phyloP scores from a whole-genome alignment of 345 rosid species.

The Camelina laxa region DNA sequence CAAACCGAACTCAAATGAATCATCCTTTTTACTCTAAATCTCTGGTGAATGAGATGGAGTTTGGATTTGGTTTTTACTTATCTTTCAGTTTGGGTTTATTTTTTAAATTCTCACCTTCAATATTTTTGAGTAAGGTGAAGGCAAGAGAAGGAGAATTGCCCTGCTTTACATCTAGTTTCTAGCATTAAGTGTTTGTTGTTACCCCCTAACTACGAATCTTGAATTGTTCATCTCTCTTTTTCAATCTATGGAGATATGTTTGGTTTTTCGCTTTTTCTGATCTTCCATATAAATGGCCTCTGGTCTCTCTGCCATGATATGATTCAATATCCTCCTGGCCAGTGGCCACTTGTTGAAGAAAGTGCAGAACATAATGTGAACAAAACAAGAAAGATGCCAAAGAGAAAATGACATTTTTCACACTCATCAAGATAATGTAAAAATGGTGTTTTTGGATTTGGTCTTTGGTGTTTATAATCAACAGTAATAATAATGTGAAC shows the following conservation, averaged over 20 bases:
- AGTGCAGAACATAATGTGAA: slow-evolving; percentile 40
- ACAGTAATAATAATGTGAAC: slow-evolving; percentile 29
- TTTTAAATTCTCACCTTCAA: slow-evolving; percentile 40
- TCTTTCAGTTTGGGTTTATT: slow-evolving; percentile 29
- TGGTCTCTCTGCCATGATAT: slow-evolving; percentile 21
- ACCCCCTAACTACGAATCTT: slow-evolving; percentile 36
- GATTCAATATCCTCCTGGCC: slow-evolving; percentile 29
- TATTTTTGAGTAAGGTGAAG: slow-evolving; percentile 48
- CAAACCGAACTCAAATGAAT: slow-evolving; percentile 39
- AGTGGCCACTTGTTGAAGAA: slow-evolving; percentile 34
- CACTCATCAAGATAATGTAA: slow-evolving; percentile 39
- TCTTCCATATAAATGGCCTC: slow-evolving; percentile 20
- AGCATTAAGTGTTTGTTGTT: slow-evolving; percentile 39
- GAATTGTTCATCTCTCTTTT: slow-evolving; percentile 33
- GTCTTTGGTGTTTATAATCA: slow-evolving; percentile 9
- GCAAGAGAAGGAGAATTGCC: slow-evolving; percentile 53
- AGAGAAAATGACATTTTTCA: slow-evolving; percentile 31
- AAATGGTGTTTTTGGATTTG: slow-evolving; percentile 20
- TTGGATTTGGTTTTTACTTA: slow-evolving; percentile 37
- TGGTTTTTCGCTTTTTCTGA: neutral
- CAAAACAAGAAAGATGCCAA: slow-evolving; percentile 41
- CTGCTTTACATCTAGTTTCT: slow-evolving; percentile 32
- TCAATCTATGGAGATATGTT: slow-evolving; percentile 33
- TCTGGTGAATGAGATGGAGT: slow-evolving; percentile 34
- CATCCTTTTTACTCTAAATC: slow-evolving; percentile 25